These are phyloP conservation scores for Colletotrichum limetticola DNA, from an alignment of 2,329 filamentous ascomycete species.

Conservation along the genomic window DNA sequence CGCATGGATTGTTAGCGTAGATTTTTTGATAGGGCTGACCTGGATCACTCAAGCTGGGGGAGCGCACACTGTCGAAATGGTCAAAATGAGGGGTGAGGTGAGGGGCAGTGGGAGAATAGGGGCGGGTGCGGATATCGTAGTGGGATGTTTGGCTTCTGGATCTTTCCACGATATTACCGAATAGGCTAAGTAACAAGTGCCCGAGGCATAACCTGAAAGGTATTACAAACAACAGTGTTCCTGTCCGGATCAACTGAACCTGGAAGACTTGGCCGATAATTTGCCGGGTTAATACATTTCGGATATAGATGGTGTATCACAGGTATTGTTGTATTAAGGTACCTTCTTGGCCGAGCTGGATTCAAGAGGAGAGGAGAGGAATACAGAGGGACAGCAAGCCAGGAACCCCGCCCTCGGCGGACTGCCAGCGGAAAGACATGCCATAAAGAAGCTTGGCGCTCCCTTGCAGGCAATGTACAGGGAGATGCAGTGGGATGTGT, in stretches of 20 bases:
- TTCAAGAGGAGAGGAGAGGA: neutral
- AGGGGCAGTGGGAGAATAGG: slow-evolving; percentile 1
- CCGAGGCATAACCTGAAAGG: too few relatives aligned
- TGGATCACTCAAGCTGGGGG: slow-evolving; percentile 21
- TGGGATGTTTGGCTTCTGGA: neutral
- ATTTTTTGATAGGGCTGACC: slow-evolving; percentile 22
- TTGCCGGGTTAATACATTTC: slow-evolving; percentile 4
- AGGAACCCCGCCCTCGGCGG: slow-evolving; percentile 26
- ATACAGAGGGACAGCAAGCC: neutral
- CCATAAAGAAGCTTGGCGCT: neutral
- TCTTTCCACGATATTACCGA: neutral
- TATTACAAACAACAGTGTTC: neutral
- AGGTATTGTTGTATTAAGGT: too few relatives aligned
- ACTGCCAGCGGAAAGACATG: neutral
- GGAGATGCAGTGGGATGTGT: neutral
- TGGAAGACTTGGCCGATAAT: slow-evolving; percentile 24
- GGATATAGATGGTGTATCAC: neutral
- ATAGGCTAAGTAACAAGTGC: neutral
- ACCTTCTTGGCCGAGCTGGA: neutral
- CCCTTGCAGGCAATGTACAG: neutral
- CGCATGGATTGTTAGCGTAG: neutral
- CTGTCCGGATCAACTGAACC: neutral
- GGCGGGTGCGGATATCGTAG: neutral
- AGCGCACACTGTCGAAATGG: slow-evolving; percentile 21
- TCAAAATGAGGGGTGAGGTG: slow-evolving; percentile 8